Conservation (phyloP, 306 rosid species). For the Senna siamea region DNA sequence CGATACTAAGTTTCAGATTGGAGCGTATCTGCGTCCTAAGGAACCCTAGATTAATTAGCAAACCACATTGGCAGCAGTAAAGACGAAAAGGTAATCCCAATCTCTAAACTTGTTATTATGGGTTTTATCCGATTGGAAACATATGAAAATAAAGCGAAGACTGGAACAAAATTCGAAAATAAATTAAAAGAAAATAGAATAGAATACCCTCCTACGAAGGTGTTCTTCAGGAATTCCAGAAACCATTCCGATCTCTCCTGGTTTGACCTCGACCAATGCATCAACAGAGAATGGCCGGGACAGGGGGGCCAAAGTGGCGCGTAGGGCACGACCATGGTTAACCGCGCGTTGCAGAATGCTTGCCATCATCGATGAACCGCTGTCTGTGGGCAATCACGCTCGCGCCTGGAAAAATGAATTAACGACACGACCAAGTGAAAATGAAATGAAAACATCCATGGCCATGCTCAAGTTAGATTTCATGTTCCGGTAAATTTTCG, state of each 20-base stretch:
- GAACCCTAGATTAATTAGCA: constrained; percentile 22
- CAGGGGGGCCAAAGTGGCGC: constrained; percentile 48
- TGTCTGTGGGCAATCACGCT: background rate
- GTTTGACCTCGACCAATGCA: constrained; percentile 67
- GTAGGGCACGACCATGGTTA: constrained; percentile 55
- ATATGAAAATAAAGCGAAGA: background rate
- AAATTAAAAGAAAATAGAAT: background rate
- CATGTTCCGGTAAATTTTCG: background rate
- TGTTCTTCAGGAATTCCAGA: constrained; percentile 95
- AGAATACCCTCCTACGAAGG: constrained; percentile 70
- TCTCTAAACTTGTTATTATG: background rate
- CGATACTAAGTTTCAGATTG: background rate
- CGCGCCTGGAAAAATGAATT: background rate
- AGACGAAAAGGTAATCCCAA: background rate
- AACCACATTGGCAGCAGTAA: background rate
- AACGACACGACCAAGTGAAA: too few species aligned
- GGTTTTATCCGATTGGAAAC: background rate
- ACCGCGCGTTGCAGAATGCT: constrained; percentile 63
- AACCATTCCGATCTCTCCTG: constrained; percentile 91
- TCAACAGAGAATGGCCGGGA: constrained; percentile 62
- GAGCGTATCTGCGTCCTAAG: background rate
- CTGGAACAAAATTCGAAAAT: background rate
- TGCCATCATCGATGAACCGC: constrained; percentile 57
- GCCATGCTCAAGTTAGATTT: background rate
- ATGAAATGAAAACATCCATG: background rate